phyloP scores from a whole-genome alignment of 2,329 filamentous ascomycete species.

The Daldinia eschscholtzii region DNA sequence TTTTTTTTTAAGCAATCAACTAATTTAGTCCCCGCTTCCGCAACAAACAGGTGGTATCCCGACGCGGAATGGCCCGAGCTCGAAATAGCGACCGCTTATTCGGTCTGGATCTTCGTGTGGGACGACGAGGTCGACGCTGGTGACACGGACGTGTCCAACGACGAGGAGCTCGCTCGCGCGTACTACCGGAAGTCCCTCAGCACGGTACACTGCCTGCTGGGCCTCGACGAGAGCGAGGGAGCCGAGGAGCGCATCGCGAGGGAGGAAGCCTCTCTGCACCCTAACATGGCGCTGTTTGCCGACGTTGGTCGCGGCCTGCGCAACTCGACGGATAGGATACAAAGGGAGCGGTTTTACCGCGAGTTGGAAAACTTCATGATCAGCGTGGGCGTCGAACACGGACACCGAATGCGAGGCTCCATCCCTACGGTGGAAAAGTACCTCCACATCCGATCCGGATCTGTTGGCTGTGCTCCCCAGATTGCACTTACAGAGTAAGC shows the following conservation, averaged over 20 bases:
- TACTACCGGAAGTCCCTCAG: conserved; percentile 50
- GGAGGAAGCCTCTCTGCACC: conserved; percentile 36
- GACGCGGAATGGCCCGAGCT: conserved; percentile 53
- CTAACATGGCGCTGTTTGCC: conserved; percentile 49
- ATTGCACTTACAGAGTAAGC: conserved; percentile 50
- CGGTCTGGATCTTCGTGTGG: conserved; percentile 54
- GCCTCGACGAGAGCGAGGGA: conserved; percentile 36
- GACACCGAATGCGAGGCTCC: conserved; percentile 46
- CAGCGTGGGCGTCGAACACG: conserved; percentile 48
- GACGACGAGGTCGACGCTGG: conserved; percentile 53
- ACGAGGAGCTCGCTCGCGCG: conserved; percentile 48
- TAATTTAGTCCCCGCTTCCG: conserved; percentile 2
- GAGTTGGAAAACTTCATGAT: conserved; percentile 51
- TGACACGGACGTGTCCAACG: conserved; percentile 50
- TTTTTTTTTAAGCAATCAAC: background rate
- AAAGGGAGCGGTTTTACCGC: conserved; percentile 48
- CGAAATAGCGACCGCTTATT: conserved; percentile 50
- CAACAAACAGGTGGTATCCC: conserved; percentile 51
- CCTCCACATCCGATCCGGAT: conserved; percentile 48
- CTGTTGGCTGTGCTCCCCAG: conserved; percentile 49
- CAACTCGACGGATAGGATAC: conserved; percentile 40
- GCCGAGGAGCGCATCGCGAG: conserved; percentile 11
- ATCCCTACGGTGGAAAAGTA: conserved; percentile 49
- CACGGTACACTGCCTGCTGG: conserved; percentile 49
- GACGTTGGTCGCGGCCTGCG: conserved; percentile 46